These are phyloP conservation scores for Vitis hybrid DNA, from an alignment of 177 flowering plant species.

Conservation along the genomic window DNA sequence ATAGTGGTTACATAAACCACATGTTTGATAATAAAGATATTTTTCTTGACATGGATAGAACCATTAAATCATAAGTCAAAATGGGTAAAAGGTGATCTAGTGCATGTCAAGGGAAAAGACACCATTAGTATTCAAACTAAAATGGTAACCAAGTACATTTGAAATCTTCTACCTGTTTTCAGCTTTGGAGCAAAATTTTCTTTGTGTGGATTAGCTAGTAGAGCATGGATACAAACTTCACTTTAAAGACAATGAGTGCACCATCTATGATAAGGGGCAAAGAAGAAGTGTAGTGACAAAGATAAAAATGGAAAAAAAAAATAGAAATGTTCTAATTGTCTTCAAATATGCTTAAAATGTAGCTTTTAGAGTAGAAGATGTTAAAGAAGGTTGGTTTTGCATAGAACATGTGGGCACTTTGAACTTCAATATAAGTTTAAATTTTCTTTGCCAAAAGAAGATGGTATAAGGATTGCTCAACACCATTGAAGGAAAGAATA, in stretches of 20 bases:
- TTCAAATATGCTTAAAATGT: no score
- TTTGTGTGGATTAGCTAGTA: constrained; percentile 2
- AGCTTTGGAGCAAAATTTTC: constrained; percentile 9
- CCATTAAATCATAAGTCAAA: not conserved
- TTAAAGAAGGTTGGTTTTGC: no score
- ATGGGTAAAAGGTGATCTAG: not conserved
- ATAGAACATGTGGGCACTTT: no score
- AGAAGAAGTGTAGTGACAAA: no score
- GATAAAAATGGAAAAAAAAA: no score
- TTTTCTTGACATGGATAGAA: constrained; percentile 1
- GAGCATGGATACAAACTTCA: not conserved
- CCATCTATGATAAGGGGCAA: not conserved
- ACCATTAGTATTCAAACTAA: not conserved
- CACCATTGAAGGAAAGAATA: no score
- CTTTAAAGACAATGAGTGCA: not conserved
- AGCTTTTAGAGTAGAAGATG: no score
- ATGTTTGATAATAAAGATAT: not conserved
- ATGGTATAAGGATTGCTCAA: no score
- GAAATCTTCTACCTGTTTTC: constrained; percentile 10
- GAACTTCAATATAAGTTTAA: no score
- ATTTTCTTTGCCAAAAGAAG: no score
- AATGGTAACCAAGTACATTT: not conserved
- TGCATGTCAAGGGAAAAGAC: not conserved
- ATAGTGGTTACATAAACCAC: no score
- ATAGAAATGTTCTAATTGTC: no score